phyloP scores from a whole-genome alignment of 345 rosid genomes.

The Mercurialis annua region DNA sequence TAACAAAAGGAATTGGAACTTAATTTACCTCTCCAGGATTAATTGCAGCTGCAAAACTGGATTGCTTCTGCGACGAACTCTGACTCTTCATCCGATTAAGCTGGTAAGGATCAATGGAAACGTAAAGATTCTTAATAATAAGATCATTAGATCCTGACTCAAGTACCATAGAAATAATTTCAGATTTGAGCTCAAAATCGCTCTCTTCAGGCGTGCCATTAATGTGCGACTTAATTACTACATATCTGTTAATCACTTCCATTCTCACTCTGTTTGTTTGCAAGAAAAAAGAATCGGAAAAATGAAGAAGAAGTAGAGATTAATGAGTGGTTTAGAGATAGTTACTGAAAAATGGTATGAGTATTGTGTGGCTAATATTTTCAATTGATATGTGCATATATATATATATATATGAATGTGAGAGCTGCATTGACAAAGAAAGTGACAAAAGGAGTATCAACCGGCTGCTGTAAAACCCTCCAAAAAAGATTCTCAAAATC shows the following conservation, averaged over 20 bases:
- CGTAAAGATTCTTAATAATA: slow-evolving; percentile 45
- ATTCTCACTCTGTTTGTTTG: slow-evolving; percentile 1
- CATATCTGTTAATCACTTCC: slow-evolving; percentile 37
- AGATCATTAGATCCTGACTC: slow-evolving; percentile 28
- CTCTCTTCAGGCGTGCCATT: slow-evolving; percentile 37
- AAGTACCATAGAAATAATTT: slow-evolving; percentile 20
- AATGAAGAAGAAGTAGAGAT: too few species aligned
- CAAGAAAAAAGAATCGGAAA: too few species aligned
- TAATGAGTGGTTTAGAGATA: too few species aligned
- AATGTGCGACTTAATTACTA: slow-evolving; percentile 31
- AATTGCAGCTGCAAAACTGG: slow-evolving; percentile 16
- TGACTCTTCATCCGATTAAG: slow-evolving; percentile 46
- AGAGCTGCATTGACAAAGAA: too few species aligned
- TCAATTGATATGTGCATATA: too few species aligned
- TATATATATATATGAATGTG: too few species aligned
- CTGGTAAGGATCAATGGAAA: slow-evolving; percentile 61
- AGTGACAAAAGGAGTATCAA: too few species aligned
- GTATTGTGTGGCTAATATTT: too few species aligned
- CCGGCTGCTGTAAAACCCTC: too few species aligned
- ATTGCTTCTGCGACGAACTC: slow-evolving; percentile 35
- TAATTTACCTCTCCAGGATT: slow-evolving; percentile 39
- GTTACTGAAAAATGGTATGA: too few species aligned
- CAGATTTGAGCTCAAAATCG: slow-evolving; percentile 38
- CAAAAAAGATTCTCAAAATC: too few species aligned
- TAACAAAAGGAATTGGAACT: not conserved